Evolutionary conservation across 768 basidiomycete species (phyloP), one percentile per base, ranked within the genome.

Genomic region (Lactarius sp.): DNA sequence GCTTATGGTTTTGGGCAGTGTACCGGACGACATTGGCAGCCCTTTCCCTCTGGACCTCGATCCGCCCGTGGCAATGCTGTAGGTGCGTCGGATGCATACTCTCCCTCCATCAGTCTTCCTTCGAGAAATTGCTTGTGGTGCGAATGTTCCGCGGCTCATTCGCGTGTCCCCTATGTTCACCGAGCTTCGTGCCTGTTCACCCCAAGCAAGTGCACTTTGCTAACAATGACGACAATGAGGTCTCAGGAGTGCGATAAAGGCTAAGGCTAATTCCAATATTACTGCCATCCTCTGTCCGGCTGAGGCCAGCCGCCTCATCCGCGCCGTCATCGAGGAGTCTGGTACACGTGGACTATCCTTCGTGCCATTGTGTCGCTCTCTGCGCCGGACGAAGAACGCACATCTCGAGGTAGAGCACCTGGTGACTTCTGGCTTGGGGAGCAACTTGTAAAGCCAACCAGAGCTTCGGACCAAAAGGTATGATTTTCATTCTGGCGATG

Each of bases 221-320:
- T 61, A 22, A 60, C 52, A 33, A 41, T 39, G 56, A 41, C 66
- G 60, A 36, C 64, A 70, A 58, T 66, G 58, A 60, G 64, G 20
- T 44, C 47, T 31, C 62, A 50, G 55, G 63, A 69, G 13, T 69
- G 65, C 18, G 71, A 75, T 50, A 74, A 78, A 62, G 81, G 80
- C 63, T 92, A 92, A 70, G 88, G 90, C 54, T 90, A 90, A 69
- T 79, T 92, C 44, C 85, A 84, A 6, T 85, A 85, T 73, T 81
- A 85, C 61, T 79, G 86, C 37, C 86, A 92, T 90, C 16, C 81
- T 93, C 0, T 86, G 87, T n/a, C 79, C 27, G 27, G 1, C 27
- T 0, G 83, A 91, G 70, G 82, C 88, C 47, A 81, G 82, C 6
- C 80, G 83, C 50, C 83, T 94, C 52, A 86, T 91, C n/a, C 80